phyloP scores from a whole-genome alignment of 768 basidiomycete species.

The Hypsizygus marmoreus region DNA sequence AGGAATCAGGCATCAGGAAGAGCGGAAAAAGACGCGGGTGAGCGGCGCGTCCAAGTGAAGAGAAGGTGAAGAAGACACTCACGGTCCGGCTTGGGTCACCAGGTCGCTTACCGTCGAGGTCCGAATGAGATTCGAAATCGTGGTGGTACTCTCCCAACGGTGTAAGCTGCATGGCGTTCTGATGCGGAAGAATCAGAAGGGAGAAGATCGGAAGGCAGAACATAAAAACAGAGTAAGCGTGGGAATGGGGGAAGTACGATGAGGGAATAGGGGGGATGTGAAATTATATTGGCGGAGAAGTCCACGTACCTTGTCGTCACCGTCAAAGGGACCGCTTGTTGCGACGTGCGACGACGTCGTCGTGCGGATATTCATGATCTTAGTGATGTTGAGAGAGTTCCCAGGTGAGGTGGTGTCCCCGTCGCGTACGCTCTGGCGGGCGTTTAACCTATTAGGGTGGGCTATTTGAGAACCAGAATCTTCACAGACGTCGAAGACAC shows the following conservation, averaged over 20 bases:
- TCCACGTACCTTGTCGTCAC: conserved; percentile 16
- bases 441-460: conserved; percentile 21
- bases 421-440: conserved; percentile 18
- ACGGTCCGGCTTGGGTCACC: not conserved
- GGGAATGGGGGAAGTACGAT: too few relatives aligned
- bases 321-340: conserved; percentile 5
- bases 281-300: too few relatives aligned
- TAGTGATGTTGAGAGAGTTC: conserved; percentile 10
- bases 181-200: not conserved
- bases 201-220: not conserved
- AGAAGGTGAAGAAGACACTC: not conserved
- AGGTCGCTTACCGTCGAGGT: conserved; percentile 3
- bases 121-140: conserved; percentile 4
- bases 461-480: not conserved
- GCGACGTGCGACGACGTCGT: conserved; percentile 11
- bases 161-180: conserved; percentile 10
- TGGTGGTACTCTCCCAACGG: conserved; percentile 3
- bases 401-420: conserved; percentile 6
- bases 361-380: conserved; percentile 17
- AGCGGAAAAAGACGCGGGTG: too few relatives aligned
- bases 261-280: too few relatives aligned
- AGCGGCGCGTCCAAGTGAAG: too few relatives aligned
- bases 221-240: too few relatives aligned
- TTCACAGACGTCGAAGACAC: not conserved
- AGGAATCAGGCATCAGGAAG: too few relatives aligned